Evolutionary conservation across 108 stramenopile species (phyloP).

Genomic region (Pseudonitzschia pungens): DNA sequence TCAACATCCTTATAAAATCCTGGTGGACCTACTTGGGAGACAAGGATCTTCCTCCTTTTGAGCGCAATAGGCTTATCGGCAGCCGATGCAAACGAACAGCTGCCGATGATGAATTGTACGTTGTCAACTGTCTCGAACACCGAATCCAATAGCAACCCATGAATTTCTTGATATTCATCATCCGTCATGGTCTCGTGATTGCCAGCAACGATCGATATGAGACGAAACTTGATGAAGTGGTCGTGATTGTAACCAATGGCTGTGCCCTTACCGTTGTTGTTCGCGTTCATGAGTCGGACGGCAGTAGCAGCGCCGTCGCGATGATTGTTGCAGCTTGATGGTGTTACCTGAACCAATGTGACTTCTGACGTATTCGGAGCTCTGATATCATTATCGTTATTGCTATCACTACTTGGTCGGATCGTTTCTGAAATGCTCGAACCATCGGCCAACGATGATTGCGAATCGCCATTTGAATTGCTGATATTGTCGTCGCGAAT

Average conservation of each 20-base stretch:
- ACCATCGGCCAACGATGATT: not conserved
- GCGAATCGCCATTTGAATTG: not conserved
- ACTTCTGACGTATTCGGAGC: slow-evolving; percentile 10
- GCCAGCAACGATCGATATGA: slow-evolving; percentile 52
- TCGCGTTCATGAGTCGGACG: slow-evolving; percentile 39
- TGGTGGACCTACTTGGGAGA: slow-evolving; percentile 58
- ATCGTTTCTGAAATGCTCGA: slow-evolving; percentile 4
- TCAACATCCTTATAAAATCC: slow-evolving; percentile 34
- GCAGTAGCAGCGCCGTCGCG: slow-evolving; percentile 48
- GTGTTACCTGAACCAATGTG: slow-evolving; percentile 36
- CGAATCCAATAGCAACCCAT: slow-evolving; percentile 22
- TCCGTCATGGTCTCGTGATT: slow-evolving; percentile 15
- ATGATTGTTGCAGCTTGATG: slow-evolving; percentile 30
- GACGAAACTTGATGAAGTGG: slow-evolving; percentile 43
- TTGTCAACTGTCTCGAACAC: slow-evolving; percentile 24
- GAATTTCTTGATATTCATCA: slow-evolving; percentile 29
- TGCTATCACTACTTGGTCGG: not conserved
- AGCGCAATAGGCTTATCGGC: slow-evolving; percentile 38
- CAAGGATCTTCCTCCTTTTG: slow-evolving; percentile 36
- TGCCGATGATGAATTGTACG: slow-evolving; percentile 50
- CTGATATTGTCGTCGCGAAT: not conserved
- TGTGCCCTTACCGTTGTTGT: slow-evolving; percentile 40
- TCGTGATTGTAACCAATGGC: slow-evolving; percentile 46
- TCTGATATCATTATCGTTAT: not conserved
- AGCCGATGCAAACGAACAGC: slow-evolving; percentile 34